These are phyloP conservation scores for Saccharomyces pastorianus DNA, from an alignment of 1,139 yeast species.

Conservation along the genomic window DNA sequence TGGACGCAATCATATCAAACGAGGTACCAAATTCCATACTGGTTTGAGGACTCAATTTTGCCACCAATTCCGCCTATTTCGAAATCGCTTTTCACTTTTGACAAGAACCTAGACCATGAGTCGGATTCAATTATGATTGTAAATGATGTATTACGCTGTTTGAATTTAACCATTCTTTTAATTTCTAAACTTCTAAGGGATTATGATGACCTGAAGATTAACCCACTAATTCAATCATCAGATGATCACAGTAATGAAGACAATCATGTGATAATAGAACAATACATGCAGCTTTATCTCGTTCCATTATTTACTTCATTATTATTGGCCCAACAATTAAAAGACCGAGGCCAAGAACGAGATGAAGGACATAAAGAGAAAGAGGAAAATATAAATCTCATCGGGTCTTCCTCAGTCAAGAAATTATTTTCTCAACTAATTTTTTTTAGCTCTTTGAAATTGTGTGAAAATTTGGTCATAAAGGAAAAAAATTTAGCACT, in stretches of 20 bases:
- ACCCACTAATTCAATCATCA: not conserved
- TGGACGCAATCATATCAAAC: not conserved
- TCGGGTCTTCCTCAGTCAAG: not conserved
- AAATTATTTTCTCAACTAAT: constrained; percentile 6
- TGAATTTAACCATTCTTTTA: constrained; percentile 13
- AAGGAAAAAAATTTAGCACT: constrained; percentile 36
- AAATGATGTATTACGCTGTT: constrained; percentile 13
- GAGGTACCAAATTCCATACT: constrained; percentile 17
- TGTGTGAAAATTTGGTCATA: constrained; percentile 25
- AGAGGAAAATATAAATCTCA: not conserved
- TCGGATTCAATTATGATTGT: constrained; percentile 2
- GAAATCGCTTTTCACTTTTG: constrained; percentile 32
- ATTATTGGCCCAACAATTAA: constrained; percentile 28
- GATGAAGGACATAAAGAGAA: constrained; percentile 8
- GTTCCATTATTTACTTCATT: constrained; percentile 31
- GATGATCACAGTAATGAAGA: not conserved
- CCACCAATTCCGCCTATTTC: constrained; percentile 34
- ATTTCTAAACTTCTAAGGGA: constrained; percentile 3
- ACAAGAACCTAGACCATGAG: constrained; percentile 15
- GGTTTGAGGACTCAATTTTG: constrained; percentile 23
- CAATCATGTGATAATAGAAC: not conserved
- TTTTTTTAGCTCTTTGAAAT: constrained; percentile 16
- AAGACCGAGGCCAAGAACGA: constrained; percentile 2
- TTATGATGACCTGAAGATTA: constrained; percentile 8
- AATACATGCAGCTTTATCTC: constrained; percentile 28